Base-by-base conservation (phyloP, 1,284 basidiomycete genomes). In the Puccinia novopanici region DNA sequence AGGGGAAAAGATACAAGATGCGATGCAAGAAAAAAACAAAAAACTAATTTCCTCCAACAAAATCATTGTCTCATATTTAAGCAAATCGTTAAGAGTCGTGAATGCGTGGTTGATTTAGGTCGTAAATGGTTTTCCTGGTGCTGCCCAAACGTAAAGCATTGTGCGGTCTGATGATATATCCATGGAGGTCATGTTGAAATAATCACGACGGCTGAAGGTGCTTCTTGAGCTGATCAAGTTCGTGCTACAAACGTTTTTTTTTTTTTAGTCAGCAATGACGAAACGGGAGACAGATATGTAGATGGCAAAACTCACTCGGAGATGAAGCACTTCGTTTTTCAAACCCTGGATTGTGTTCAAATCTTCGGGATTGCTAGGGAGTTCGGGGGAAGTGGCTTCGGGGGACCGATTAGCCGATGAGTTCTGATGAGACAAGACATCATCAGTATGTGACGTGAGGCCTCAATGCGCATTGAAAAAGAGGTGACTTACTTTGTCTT, bases 331-430 rank as follows among this genome's bases (percentile, higher is more conserved):
- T 70, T 70, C 67, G 34, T 70, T 52, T 70, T 45, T 50, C 45
- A 70, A n/a, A 10, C 67, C 48, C 48, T 70, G 45, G 13, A 70
- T 70, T 19, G 67, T 70, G 45, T 34, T 70, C 30, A 70, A 70
- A 50, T 70, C 67, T 50, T 70, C 67, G 15, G 22, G 24, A 50
- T 70, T 48, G 67, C 4, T 50, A 5, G 24, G 9, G 5, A 22
- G 45, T 45, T 70, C 48, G 45, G 42, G 42, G 13, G 67, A 52
- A 0, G 67, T 50, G 30, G 45, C 19, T 24, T 70, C 67, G 30
- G 42, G 45, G 8, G 67, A 30, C 13, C 27, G 24, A 24, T 15
- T 50, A 19, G 24, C 27, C 15, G 12, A 27, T 48, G 67, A 30
- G 17, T 30, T 70, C 67, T 70, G 48, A 17, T 13, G 15, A 52